Percentiles rank a stretch among this genome's conserved stretches.
phyloP scores from a whole-genome alignment of 345 rosid genomes.

The Dipteronia sinensis region DNA sequence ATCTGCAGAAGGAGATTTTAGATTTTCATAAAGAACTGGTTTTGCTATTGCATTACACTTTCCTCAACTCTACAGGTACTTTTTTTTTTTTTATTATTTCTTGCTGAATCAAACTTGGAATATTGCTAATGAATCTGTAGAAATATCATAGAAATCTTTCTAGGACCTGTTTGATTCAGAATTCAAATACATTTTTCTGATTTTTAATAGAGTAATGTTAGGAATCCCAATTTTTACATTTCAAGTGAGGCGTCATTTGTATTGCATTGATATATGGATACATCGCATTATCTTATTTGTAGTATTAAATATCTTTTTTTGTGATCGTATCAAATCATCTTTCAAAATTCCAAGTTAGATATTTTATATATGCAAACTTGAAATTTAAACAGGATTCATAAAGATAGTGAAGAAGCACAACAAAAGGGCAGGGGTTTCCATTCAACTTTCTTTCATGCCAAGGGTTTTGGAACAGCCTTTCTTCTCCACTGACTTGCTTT shows the following conservation, averaged over 20 bases:
- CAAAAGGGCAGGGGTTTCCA: slow-evolving; percentile 32
- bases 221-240: background rate
- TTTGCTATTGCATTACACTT: slow-evolving; percentile 37
- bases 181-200: background rate
- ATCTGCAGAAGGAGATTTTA: slow-evolving; percentile 30
- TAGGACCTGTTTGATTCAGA: background rate
- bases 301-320: too few species aligned
- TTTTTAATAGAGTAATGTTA: background rate
- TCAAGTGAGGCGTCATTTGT: background rate
- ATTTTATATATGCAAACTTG: background rate
- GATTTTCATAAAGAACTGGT: slow-evolving; percentile 49
- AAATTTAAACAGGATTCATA: slow-evolving; percentile 30
- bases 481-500: slow-evolving; percentile 46
- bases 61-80: slow-evolving; percentile 44
- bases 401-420: slow-evolving; percentile 60
- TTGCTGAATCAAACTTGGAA: too few species aligned
- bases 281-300: too few species aligned
- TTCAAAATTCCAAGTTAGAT: background rate
- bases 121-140: background rate
- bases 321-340: background rate
- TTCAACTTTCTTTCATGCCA: slow-evolving; percentile 27
- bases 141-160: background rate
- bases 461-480: slow-evolving; percentile 43
- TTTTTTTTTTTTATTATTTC: background rate
- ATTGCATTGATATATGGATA: background rate